Base-by-base conservation (phyloP, 202 grass and related monocot genomes). In the Thinopyrum obtusiflorum region DNA sequence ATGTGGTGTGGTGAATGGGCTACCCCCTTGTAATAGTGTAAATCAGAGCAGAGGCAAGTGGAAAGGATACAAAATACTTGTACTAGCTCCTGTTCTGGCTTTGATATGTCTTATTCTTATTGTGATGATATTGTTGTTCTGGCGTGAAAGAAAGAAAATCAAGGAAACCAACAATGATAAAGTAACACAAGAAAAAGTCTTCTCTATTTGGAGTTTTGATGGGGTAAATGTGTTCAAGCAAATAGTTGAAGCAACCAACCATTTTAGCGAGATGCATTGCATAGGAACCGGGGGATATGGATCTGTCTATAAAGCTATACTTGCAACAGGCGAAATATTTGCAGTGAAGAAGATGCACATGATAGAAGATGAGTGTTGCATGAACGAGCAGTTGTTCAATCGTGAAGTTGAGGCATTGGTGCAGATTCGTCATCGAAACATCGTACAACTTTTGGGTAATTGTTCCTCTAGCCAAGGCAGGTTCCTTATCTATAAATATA, bases 321-420 rank as follows among this genome's bases (percentile, higher is more conserved):
- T 80, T 12, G 0, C 24, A 12, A 46, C 61, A 31, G 5, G 9
- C 7, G 8, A 79, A 11, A 42, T 74, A 32, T 68, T 73, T 51
- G 84, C 84, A 32, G 77, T 86, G 1, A 86, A 81, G 27, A 80
- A 73, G 39, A 42, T 80, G 14, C 67, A 86, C 40, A 8, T 46
- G 15, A 51, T 18, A 25, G 21, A 65, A 29, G 63, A 65, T 4
- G 63, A 66, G 25, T 64, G 25, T 64, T 32, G 13, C 0, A 0
- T 23, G 0, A 61, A 7, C 2, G 1, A 64, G 24, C 5, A 4
- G 5, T 0, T 27, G 11, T 65, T 29, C 26, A 65, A 65, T 17
- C 62, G 62, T 65, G 62, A 65, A 65, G 15, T 65, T 3, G 13
- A 65, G 25, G 62, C 62, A 7, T 65, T 65, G 62, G 26, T 65